phyloP scores from a whole-genome alignment of 2,329 filamentous ascomycete species.

The Rutstroemia sydowiana region DNA sequence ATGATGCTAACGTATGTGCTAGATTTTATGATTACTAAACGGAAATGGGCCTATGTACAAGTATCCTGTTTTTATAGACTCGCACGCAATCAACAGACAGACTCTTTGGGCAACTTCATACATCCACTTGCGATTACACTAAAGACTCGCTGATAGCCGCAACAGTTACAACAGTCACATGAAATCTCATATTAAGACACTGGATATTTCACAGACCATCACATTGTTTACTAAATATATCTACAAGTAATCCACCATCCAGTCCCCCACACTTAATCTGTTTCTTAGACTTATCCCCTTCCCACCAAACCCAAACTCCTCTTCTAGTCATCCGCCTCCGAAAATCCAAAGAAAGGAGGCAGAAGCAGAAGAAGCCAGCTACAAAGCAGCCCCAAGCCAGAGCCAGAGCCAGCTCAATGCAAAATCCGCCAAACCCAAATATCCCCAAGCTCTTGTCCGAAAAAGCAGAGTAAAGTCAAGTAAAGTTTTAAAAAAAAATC shows the following conservation, averaged over 20 bases:
- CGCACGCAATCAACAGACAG: too few species aligned
- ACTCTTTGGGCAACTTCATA: not conserved
- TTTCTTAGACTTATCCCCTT: not conserved
- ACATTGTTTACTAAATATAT: not conserved
- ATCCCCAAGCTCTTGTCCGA: too few species aligned
- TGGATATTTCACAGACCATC: not conserved
- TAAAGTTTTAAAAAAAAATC: too few species aligned
- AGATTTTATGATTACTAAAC: slow-evolving; percentile 30
- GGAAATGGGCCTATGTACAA: not conserved
- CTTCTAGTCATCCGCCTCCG: too few species aligned
- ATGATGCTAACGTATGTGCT: slow-evolving; percentile 14
- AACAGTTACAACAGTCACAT: not conserved
- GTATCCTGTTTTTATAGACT: too few species aligned
- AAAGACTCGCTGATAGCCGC: not conserved
- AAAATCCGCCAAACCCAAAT: too few species aligned
- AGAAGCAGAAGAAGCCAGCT: too few species aligned
- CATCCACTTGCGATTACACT: not conserved
- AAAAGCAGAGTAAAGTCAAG: too few species aligned
- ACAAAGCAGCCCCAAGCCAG: too few species aligned
- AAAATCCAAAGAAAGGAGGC: too few species aligned
- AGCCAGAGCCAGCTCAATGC: too few species aligned
- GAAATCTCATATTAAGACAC: not conserved
- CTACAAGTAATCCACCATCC: not conserved
- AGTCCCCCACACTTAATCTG: not conserved
- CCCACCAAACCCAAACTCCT: too few species aligned